A percentile compares a stretch with the other conserved stretches of the same genome.
Evolutionary conservation across 2,329 filamentous ascomycete species (phyloP).

Genomic region (Sporothrix humicola): DNA sequence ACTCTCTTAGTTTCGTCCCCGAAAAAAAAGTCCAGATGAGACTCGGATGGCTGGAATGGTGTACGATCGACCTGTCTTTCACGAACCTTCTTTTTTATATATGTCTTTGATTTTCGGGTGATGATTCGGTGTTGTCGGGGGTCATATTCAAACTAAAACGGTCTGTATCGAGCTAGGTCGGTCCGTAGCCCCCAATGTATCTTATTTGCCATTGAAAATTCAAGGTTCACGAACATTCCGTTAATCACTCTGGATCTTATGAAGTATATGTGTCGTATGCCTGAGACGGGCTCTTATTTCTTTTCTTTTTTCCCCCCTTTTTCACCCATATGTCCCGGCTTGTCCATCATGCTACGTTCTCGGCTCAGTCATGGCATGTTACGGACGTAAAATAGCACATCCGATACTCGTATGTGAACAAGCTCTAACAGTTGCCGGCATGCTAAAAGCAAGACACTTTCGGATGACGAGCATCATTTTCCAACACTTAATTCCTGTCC

Average conservation of each 20-base stretch:
- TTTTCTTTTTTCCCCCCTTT: neutral
- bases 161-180: neutral
- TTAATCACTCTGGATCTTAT: neutral
- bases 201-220: too few relatives aligned
- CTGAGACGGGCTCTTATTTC: neutral
- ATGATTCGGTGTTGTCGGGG: conserved; percentile 14
- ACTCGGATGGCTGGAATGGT: conserved; percentile 16
- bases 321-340: neutral
- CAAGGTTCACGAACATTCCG: neutral
- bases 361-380: conserved; percentile 7
- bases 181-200: neutral
- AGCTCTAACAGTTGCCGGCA: neutral
- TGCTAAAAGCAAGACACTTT: conserved; percentile 11
- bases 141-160: neutral
- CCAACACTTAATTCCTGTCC: neutral
- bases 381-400: conserved; percentile 19
- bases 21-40: neutral
- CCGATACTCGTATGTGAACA: neutral
- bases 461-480: conserved; percentile 1
- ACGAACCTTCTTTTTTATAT: neutral
- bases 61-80: neutral
- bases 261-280: neutral
- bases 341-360: neutral
- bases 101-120: conserved; percentile 5
- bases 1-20: neutral